These are phyloP conservation scores for Fonsecaea pugnacius DNA, from an alignment of 2,329 filamentous ascomycete genomes.

Conservation along the genomic window DNA sequence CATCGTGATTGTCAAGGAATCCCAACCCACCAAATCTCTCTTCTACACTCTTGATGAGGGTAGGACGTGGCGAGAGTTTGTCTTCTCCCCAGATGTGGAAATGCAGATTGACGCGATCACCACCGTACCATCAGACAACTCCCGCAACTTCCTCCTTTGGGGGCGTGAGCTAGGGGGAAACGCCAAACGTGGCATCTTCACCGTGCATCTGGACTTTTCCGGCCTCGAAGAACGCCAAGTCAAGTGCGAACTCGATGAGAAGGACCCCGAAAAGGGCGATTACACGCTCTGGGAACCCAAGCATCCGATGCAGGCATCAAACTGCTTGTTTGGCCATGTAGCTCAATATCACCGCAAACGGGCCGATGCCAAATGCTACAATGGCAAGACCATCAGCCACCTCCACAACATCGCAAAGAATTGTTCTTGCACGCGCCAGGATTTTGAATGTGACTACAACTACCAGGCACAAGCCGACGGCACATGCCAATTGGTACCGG, in stretches of 20 bases:
- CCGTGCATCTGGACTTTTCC: conserved; percentile 87
- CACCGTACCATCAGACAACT: conserved; percentile 85
- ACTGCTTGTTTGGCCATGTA: conserved; percentile 91
- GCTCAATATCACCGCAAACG: conserved; percentile 91
- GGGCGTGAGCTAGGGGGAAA: conserved; percentile 59
- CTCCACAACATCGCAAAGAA: conserved; percentile 71
- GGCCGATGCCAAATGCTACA: conserved; percentile 76
- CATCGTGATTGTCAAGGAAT: conserved; percentile 80
- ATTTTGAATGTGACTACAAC: conserved; percentile 98
- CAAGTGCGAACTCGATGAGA: conserved; percentile 71
- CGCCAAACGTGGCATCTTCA: conserved; percentile 60
- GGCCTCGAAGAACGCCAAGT: conserved; percentile 69
- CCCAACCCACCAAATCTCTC: conserved; percentile 67
- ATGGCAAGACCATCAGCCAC: conserved; percentile 62
- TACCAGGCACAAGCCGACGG: conserved; percentile 79
- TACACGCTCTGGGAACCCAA: conserved; percentile 87
- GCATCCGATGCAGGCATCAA: conserved; percentile 75
- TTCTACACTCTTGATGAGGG: conserved; percentile 84
- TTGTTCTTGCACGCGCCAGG: conserved; percentile 80
- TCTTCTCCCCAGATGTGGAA: conserved; percentile 70
- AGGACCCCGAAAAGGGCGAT: conserved; percentile 63
- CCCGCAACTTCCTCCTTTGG: conserved; percentile 92
- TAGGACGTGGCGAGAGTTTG: conserved; percentile 73
- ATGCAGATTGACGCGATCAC: conserved; percentile 79
- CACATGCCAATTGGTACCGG: conserved; percentile 75